Evolutionary conservation across 495 filamentous ascomycete species (phyloP), one percentile per base, ranked within the genome.

Genomic region (Penicillium psychrofluorescens): DNA sequence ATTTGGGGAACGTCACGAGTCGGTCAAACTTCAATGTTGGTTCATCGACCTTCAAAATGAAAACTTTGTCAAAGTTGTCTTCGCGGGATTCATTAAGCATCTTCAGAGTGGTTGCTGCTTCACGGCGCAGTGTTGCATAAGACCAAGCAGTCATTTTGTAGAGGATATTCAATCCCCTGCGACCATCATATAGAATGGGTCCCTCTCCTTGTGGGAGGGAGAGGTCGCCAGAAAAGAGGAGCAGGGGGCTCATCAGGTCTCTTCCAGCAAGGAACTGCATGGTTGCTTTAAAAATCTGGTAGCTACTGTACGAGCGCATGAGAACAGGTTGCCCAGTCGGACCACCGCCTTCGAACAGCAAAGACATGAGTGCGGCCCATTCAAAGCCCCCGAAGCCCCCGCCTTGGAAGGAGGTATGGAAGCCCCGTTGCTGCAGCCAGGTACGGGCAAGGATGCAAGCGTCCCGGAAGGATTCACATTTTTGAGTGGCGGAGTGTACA

Each of bases 311-410:
- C 7, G 86, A 85, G 11, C 79, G 66, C 16, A 88, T 83, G 2
- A 98, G 71, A 15, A 89, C 56, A 3, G 82, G 72, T 40, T 79
- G 75, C 5, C 85, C 86, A 49, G 77, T 83, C 3, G 74, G 72
- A 11, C 81, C 85, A 8, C 84, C 84, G 2, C 80, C 78, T 57
- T 90, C 83, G 39, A 97, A 72, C 2, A 97, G 70, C 13, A 95
- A 68, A n/a, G 90, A 86, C 51, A 86, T 74, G 1, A 90, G 55
- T 22, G 80, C 69, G 0, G 83, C 76, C 88, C 88, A 97, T 59
- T 98, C 91, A 45, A 96, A 94, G 46, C 87, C 78, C 12, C 92
- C 92, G 62, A 98, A 96, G 1, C 94, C 92, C 22, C 91, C 91
- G n/a, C 73, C 66, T 15, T 75, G 67, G 9, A 90, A 66, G 36